Evolutionary conservation across 139 green algal genomes (phyloP), one percentile per base, ranked within the genome.

Genomic region (Picochlorum sp.): DNA sequence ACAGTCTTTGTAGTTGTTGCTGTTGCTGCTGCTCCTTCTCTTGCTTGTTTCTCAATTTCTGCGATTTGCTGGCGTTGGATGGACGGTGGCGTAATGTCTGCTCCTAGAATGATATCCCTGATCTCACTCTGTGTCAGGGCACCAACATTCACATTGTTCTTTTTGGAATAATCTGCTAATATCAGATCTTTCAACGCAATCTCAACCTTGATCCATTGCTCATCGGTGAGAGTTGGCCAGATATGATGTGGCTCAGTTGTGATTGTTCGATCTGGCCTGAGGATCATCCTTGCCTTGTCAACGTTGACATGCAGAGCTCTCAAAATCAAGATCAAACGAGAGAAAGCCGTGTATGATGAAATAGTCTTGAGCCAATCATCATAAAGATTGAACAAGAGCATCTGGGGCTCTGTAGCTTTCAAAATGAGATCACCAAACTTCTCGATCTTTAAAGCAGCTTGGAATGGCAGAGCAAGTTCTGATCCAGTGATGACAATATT

Each of bases 361-460:
- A 99, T 93, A 45, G 87, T 94, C 68, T 91, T 92, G 45, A 98
- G 84, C 91, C 94, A 99, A 88, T 99, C 94, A 74, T 99, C 94
- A 80, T 99, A 99, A 72, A 99, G 89, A 88, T 99, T 98, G 87
- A 99, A 99, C 50, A 99, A 83, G 62, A 98, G 86, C 93, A 98
- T 98, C 85, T 98, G 92, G 49, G 88, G 85, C 79, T 95, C 87
- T 15, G 82, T 91, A 44, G 86, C 87, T 84, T 97, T 97, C n/a
- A 97, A 77, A 77, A 97, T 95, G 2, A 97, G 78, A 77, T 97
- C 90, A 18, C 90, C 90, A 82, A 97, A 96, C 85, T 99, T 99
- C 82, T 99, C 94, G 55, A 99, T 92, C 83, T 97, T 97, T 51
- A 92, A 85, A 45, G 86, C 91, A 6, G 88, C 89, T 82, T 99